Conservation (phyloP, 1,284 basidiomycete genomes). For the Sphaerobolus stellatus region DNA sequence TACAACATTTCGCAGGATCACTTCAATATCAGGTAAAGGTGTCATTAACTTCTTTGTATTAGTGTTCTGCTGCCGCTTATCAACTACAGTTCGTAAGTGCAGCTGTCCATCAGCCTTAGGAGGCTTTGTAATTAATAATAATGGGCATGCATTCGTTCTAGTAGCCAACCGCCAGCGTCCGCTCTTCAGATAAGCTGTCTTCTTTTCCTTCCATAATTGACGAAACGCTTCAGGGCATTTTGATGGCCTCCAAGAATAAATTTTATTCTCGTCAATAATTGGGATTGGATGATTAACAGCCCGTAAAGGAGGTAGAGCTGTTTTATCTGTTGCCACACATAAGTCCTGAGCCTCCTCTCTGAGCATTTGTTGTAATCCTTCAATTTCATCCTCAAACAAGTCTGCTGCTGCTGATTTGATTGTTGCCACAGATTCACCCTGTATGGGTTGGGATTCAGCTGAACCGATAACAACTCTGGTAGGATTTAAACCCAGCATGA, state of each 20-base stretch:
- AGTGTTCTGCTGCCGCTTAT: conserved; percentile 22
- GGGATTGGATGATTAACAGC: conserved; percentile 37
- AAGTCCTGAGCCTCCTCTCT: conserved; percentile 21
- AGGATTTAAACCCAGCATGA: conserved; percentile 27
- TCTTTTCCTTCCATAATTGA: conserved; percentile 30
- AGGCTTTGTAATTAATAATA: conserved; percentile 36
- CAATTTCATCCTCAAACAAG: conserved; percentile 17
- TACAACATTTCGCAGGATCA: conserved; percentile 23
- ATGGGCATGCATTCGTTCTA: conserved; percentile 30
- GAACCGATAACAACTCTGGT: conserved; percentile 20
- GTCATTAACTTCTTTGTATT: conserved; percentile 26
- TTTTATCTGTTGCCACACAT: conserved; percentile 26
- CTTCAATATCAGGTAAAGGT: conserved; percentile 27
- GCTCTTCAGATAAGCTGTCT: conserved; percentile 24
- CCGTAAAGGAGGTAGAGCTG: conserved; percentile 28
- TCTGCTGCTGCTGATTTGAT: conserved; percentile 18
- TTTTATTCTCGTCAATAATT: conserved; percentile 28
- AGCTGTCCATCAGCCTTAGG: conserved; percentile 23
- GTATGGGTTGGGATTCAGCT: conserved; percentile 13
- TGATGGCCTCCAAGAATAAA: conserved; percentile 30
- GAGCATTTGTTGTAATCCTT: conserved; percentile 20
- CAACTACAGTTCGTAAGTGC: conserved; percentile 19
- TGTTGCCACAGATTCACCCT: conserved; percentile 19
- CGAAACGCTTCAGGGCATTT: conserved; percentile 30
- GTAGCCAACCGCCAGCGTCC: conserved; percentile 29